Base-by-base conservation (phyloP, 2,329 filamentous ascomycete species). In the Cladosporium velox region DNA sequence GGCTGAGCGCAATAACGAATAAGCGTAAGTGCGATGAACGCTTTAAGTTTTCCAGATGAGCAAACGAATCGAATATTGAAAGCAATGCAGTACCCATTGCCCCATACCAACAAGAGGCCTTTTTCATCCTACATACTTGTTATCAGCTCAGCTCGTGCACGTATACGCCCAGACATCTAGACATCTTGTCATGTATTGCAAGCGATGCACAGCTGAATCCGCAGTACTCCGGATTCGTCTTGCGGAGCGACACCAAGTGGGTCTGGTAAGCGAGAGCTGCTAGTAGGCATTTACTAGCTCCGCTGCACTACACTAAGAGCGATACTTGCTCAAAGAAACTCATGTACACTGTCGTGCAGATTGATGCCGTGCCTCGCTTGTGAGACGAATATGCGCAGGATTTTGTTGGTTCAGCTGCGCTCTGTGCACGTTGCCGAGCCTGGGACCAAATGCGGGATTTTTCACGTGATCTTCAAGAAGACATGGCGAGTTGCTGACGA, bases 271-370 rank as follows among this genome's bases (percentile, higher is more conserved):
- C 38, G 38, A 44, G 18, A 44, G 38, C 18, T 44, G 38, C 18
- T 44, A 44, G 38, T 44, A 44, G 7, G 38, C 6, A 44, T n/a
- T 8, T 1, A 44, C 38, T n/a, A 44, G 38, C 38, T 44, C 10
- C 38, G 18, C 38, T n/a, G 18, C 38, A 44, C 38, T 44, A 44
- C 38, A 44, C 38, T 44, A 44, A 4, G 18, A 44, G 1, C 18
- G 18, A 44, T 44, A 52, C 49, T 52, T 52, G 49, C 49, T 52
- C 49, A 52, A 52, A 52, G 49, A 52, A 14, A 26, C 49, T 52
- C 49, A 52, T 8, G 49, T 28, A n/a, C 38, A 44, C 28, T 30
- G 28, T 30, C 28, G 28, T 30, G 28, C 28, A 30, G 35, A 7
- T 18, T 41, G 5, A 18, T 41, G 38, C 38, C 12, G 38, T 44